Evolutionary conservation across 108 stramenopile species (phyloP).

Genomic region (Stephanodiscus minutulus): DNA sequence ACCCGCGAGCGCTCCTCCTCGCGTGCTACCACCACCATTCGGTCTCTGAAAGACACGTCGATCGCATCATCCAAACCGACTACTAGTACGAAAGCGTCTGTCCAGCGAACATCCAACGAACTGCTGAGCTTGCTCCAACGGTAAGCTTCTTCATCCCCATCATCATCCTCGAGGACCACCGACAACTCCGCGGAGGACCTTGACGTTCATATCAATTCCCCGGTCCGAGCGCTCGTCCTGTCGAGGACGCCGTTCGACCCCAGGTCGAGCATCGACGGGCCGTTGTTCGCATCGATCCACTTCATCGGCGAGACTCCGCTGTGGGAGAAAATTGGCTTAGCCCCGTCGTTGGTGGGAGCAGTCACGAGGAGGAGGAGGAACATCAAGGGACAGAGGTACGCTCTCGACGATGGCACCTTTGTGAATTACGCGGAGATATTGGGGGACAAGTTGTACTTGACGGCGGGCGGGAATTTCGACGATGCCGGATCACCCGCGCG

Average conservation of each 20-base stretch:
- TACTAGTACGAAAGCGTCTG: background rate
- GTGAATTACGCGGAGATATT: conserved; percentile 46
- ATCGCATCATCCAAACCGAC: background rate
- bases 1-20: too few relatives aligned
- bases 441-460: conserved; percentile 40
- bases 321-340: conserved; percentile 40
- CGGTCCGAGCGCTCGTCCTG: conserved; percentile 31
- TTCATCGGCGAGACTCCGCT: conserved; percentile 42
- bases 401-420: conserved; percentile 17
- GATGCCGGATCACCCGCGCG: conserved; percentile 15
- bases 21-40: too few relatives aligned
- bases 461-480: conserved; percentile 23
- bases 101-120: conserved; percentile 12
- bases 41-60: too few relatives aligned
- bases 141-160: conserved; percentile 3
- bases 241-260: conserved; percentile 38
- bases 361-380: conserved; percentile 4
- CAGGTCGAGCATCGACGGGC: conserved; percentile 21
- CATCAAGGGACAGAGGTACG: conserved; percentile 45
- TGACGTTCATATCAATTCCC: conserved; percentile 22
- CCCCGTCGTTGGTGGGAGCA: background rate
- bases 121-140: conserved; percentile 14
- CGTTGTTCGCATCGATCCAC: conserved; percentile 37
- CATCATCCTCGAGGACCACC: background rate
- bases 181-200: background rate